Evolutionary conservation across 768 basidiomycete species (phyloP).

Genomic region (Brasilioporus rufonigricans): DNA sequence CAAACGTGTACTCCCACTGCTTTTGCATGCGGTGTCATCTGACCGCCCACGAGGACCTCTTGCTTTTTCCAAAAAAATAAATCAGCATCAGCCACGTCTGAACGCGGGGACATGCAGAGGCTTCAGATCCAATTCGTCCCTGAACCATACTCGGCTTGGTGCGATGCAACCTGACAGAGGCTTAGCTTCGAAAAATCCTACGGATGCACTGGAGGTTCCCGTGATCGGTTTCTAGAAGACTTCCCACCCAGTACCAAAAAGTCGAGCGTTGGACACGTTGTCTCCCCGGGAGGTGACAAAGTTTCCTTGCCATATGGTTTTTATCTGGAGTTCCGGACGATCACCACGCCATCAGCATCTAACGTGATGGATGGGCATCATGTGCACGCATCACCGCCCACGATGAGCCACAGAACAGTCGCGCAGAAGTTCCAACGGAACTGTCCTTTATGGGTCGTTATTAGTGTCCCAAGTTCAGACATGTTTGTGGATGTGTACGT

Average conservation of each 20-base stretch:
- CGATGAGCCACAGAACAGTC: not conserved
- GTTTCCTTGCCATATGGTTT: slow-evolving; percentile 6
- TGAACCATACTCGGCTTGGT: not conserved
- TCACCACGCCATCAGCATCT: not conserved
- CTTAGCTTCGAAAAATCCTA: not conserved
- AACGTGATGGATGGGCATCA: not conserved
- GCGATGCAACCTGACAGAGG: not conserved
- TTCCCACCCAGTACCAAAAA: not conserved
- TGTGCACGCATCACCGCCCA: not conserved
- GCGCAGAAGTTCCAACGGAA: not conserved
- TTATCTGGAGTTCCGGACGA: slow-evolving; percentile 4
- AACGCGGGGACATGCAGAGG: not conserved
- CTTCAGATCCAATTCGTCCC: not conserved
- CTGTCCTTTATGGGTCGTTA: not conserved
- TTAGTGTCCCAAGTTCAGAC: too few species aligned
- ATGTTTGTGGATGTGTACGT: slow-evolving; percentile 10
- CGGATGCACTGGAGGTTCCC: not conserved
- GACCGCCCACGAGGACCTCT: slow-evolving; percentile 14
- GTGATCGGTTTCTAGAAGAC: slow-evolving; percentile 4
- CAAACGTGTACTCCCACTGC: not conserved
- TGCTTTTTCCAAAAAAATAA: not conserved
- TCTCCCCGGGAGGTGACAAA: not conserved
- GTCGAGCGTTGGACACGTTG: not conserved
- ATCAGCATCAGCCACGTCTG: not conserved
- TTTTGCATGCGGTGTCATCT: not conserved